Percentiles rank a stretch among this genome's conserved stretches.
These are phyloP conservation scores for Cercospora sojina DNA, from an alignment of 2,329 filamentous ascomycete genomes.

Conservation along the genomic window DNA sequence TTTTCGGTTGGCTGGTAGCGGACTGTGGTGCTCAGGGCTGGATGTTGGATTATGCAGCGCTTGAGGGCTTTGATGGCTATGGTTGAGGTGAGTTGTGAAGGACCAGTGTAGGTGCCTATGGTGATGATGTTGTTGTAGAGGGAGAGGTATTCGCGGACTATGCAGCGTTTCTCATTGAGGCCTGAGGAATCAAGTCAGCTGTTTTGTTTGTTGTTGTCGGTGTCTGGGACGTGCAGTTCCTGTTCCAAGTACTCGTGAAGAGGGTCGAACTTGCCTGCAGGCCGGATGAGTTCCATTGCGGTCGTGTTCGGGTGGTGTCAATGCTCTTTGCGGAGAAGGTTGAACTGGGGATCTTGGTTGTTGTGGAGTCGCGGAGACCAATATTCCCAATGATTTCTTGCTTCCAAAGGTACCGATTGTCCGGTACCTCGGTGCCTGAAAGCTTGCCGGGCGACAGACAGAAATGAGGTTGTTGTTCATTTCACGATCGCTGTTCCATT, in stretches of 20 bases:
- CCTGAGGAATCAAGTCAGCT: constrained; percentile 4
- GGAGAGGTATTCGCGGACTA: constrained; percentile 43
- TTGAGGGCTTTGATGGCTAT: constrained; percentile 38
- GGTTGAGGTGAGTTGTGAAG: constrained; percentile 21
- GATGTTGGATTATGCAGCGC: constrained; percentile 42
- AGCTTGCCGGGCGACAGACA: not conserved
- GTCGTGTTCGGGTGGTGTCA: not conserved
- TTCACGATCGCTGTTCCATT: not conserved
- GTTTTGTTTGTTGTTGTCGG: not conserved
- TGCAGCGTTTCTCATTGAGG: constrained; percentile 41
- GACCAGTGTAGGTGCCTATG: constrained; percentile 38
- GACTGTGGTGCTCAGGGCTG: constrained; percentile 42
- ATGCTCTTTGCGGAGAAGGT: not conserved
- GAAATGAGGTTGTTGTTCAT: not conserved
- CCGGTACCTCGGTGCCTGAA: not conserved
- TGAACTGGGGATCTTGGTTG: not conserved
- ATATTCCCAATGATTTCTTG: not conserved
- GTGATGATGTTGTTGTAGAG: constrained; percentile 45
- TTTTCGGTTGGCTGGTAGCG: constrained; percentile 41
- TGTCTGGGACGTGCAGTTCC: not conserved
- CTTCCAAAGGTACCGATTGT: not conserved
- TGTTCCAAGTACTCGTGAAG: not conserved
- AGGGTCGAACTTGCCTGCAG: constrained; percentile 9
- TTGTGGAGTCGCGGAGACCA: not conserved
- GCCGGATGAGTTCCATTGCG: constrained; percentile 16